A percentile compares a stretch with the other conserved stretches of the same genome.
Evolutionary conservation across 2,329 filamentous ascomycete species (phyloP).

Genomic region (Amauroascus niger): DNA sequence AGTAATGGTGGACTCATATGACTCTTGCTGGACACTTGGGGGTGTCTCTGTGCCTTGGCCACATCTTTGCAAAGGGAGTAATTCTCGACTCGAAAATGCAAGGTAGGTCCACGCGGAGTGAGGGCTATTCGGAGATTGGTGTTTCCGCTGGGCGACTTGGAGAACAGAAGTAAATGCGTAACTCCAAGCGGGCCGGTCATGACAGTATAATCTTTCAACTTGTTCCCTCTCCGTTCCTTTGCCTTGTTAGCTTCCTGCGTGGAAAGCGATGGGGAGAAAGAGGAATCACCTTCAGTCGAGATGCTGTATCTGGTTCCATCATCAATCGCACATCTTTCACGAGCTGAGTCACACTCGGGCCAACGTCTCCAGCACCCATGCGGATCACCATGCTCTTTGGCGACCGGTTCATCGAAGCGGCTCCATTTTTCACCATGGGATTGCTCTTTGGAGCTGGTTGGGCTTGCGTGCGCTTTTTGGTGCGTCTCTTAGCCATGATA

Average conservation of each 20-base stretch:
- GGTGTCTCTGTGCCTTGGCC: conserved; percentile 69
- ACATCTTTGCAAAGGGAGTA: conserved; percentile 93
- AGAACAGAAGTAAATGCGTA: conserved; percentile 86
- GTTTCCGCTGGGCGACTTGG: conserved; percentile 77
- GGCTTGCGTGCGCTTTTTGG: conserved; percentile 82
- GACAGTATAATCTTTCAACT: conserved; percentile 79
- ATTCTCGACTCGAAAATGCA: conserved; percentile 88
- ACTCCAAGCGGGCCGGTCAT: conserved; percentile 95
- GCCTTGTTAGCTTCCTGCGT: conserved; percentile 1
- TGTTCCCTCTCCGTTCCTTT: conserved; percentile 73
- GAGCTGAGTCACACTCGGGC: conserved; percentile 80
- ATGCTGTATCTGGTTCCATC: conserved; percentile 93
- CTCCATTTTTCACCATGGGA: conserved; percentile 44
- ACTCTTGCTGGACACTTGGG: conserved; percentile 72
- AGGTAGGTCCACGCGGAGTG: conserved; percentile 79
- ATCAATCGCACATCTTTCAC: conserved; percentile 83
- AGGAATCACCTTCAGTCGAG: conserved; percentile 60
- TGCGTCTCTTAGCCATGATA: conserved; percentile 66
- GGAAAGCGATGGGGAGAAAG: conserved; percentile 10
- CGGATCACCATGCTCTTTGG: conserved; percentile 99
- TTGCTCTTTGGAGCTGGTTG: conserved; percentile 54
- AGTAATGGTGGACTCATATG: conserved; percentile 77
- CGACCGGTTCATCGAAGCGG: conserved; percentile 51
- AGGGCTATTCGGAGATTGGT: conserved; percentile 82
- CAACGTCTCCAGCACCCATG: conserved; percentile 87